Evolutionary conservation across 1,284 basidiomycete genomes (phyloP).

Genomic region (Rhodofomes roseus): DNA sequence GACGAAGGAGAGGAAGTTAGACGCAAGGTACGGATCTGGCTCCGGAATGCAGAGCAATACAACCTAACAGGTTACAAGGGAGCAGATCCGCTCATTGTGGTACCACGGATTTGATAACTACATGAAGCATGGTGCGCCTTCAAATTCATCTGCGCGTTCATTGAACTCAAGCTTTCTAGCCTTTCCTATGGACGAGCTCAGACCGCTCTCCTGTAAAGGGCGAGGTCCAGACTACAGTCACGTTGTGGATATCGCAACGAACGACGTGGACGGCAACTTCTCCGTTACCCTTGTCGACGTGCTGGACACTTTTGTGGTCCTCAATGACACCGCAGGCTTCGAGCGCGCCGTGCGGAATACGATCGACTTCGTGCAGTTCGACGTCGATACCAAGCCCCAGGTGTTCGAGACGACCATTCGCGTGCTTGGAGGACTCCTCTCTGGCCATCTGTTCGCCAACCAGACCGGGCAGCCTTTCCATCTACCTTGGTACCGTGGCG

Average conservation of each 20-base stretch:
- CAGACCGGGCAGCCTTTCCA: slow-evolving; percentile 61
- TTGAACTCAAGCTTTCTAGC: slow-evolving; percentile 37
- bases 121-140: slow-evolving; percentile 65
- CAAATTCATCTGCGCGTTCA: not conserved
- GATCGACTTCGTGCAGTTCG: slow-evolving; percentile 77
- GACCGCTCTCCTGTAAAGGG: slow-evolving; percentile 80
- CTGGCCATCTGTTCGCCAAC: slow-evolving; percentile 80
- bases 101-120: slow-evolving; percentile 82
- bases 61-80: slow-evolving; percentile 34
- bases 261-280: slow-evolving; percentile 87
- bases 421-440: slow-evolving; percentile 84
- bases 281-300: slow-evolving; percentile 80
- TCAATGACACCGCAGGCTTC: slow-evolving; percentile 72
- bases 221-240: slow-evolving; percentile 78
- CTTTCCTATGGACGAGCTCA: slow-evolving; percentile 79
- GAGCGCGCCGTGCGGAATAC: slow-evolving; percentile 72
- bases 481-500: slow-evolving; percentile 72
- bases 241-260: slow-evolving; percentile 66
- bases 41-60: not conserved
- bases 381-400: slow-evolving; percentile 89
- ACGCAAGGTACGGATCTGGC: slow-evolving; percentile 47
- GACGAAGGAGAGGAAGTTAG: slow-evolving; percentile 56
- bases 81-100: slow-evolving; percentile 72
- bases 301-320: slow-evolving; percentile 77
- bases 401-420: slow-evolving; percentile 91